Percentiles rank a stretch among this genome's conserved stretches.
phyloP scores from a whole-genome alignment of 192 early-diverging fungal species.

The Coemansia sp. region DNA sequence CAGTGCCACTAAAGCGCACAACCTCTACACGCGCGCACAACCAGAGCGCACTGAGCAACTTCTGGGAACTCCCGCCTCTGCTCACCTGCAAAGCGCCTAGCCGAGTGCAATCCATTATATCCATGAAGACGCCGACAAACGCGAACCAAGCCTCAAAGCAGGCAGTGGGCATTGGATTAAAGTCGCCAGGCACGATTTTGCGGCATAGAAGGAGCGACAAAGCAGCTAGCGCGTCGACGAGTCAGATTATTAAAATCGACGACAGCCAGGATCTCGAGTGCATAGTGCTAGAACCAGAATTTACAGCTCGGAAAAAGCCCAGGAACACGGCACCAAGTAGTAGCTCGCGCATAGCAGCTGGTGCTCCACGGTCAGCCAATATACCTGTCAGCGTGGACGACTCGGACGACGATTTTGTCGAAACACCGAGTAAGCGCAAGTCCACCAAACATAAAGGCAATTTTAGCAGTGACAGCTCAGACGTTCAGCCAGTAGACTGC shows the following conservation, averaged over 20 bases:
- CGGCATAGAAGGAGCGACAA: background rate
- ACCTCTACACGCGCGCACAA: background rate
- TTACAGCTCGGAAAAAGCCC: background rate
- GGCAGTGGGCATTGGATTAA: background rate
- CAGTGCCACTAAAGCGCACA: constrained; percentile 1
- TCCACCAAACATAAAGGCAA: background rate
- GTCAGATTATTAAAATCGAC: background rate
- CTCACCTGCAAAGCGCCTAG: background rate
- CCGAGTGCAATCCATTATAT: constrained; percentile 8
- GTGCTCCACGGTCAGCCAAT: background rate
- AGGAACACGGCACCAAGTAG: background rate
- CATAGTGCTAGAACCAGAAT: background rate
- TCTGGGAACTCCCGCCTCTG: constrained; percentile 11
- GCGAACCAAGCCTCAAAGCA: background rate
- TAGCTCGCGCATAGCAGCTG: background rate
- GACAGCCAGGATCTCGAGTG: background rate
- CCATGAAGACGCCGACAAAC: background rate
- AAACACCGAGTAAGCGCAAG: constrained; percentile 1
- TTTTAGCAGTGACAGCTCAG: background rate
- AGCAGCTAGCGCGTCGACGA: background rate
- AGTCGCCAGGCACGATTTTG: background rate
- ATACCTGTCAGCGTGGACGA: background rate
- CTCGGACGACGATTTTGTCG: constrained; percentile 26
- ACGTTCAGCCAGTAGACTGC: background rate
- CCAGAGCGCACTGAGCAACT: constrained; percentile 9